Percentiles rank a stretch among this genome's conserved stretches.
phyloP scores from a whole-genome alignment of 257 asterid species.

The Lycium barbarum region DNA sequence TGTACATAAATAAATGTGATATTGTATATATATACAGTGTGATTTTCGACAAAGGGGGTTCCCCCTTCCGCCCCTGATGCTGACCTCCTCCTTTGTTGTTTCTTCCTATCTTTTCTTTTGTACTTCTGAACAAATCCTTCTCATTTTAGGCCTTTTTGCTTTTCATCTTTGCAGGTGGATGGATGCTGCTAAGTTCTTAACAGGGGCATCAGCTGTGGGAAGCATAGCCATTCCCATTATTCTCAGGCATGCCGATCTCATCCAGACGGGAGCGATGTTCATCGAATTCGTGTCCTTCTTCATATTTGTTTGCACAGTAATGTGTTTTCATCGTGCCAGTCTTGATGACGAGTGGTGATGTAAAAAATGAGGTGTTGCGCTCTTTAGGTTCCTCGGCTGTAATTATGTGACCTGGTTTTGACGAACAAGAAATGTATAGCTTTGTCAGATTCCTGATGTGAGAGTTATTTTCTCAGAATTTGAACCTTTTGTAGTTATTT shows the following conservation, averaged over 20 bases:
- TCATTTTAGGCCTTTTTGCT: neutral
- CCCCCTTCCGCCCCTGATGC: too few relatives aligned
- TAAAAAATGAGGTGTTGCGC: neutral
- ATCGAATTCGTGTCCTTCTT: slow-evolving; percentile 91
- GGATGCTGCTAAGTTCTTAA: slow-evolving; percentile 89
- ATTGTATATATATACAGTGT: too few relatives aligned
- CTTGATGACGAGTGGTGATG: slow-evolving; percentile 93
- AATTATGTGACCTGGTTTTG: neutral
- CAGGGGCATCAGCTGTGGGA: slow-evolving; percentile 98
- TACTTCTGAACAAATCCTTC: neutral
- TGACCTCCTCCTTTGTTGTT: slow-evolving; percentile 14
- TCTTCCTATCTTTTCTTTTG: neutral
- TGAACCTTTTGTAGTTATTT: neutral
- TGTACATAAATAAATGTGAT: too few relatives aligned
- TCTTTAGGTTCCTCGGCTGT: neutral
- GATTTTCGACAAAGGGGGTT: too few relatives aligned
- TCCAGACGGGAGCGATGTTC: slow-evolving; percentile 92
- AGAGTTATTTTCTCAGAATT: neutral
- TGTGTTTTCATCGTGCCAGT: slow-evolving; percentile 92
- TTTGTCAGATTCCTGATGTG: slow-evolving; percentile 1
- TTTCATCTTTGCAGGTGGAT: slow-evolving; percentile 63
- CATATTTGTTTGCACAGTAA: slow-evolving; percentile 85
- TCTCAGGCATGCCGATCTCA: slow-evolving; percentile 83
- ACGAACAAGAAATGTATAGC: slow-evolving; percentile 25
- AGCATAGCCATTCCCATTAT: slow-evolving; percentile 94